A percentile compares a stretch with the other conserved stretches of the same genome.
Evolutionary conservation across 2,329 filamentous ascomycete species (phyloP).

Genomic region (Fusarium haematococcum): DNA sequence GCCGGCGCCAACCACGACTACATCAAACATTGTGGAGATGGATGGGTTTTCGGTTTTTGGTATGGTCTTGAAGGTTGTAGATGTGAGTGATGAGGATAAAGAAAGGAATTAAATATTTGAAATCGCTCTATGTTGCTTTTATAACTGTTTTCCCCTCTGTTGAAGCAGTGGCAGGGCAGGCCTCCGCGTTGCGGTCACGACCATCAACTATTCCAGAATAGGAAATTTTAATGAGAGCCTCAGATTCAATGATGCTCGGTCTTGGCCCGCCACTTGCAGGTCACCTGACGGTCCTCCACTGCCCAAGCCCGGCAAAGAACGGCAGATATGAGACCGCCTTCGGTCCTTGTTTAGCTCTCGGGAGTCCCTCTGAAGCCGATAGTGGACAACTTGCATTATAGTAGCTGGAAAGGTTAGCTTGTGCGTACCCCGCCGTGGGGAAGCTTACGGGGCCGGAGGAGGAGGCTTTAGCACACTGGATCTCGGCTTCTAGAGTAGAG

Average conservation of each 20-base stretch:
- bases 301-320: not conserved
- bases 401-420: not conserved
- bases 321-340: not conserved
- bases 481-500: not conserved
- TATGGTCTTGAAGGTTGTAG: not conserved
- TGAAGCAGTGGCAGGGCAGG: not conserved
- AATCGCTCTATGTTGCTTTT: not conserved
- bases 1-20: constrained; percentile 60
- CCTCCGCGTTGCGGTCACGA: not conserved
- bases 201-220: not conserved
- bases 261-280: not conserved
- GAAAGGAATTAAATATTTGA: not conserved
- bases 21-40: constrained; percentile 36
- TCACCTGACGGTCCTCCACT: not conserved
- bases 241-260: not conserved
- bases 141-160: not conserved
- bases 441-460: not conserved
- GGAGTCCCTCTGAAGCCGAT: not conserved
- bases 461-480: not conserved
- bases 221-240: constrained; percentile 16
- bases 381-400: not conserved
- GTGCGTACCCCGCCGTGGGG: not conserved
- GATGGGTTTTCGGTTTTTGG: not conserved
- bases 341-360: not conserved
- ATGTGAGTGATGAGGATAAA: not conserved